Evolutionary conservation across 2,329 filamentous ascomycete genomes (phyloP), one percentile per base, ranked within the genome.

Genomic region (Drechslerella coelobrocha): DNA sequence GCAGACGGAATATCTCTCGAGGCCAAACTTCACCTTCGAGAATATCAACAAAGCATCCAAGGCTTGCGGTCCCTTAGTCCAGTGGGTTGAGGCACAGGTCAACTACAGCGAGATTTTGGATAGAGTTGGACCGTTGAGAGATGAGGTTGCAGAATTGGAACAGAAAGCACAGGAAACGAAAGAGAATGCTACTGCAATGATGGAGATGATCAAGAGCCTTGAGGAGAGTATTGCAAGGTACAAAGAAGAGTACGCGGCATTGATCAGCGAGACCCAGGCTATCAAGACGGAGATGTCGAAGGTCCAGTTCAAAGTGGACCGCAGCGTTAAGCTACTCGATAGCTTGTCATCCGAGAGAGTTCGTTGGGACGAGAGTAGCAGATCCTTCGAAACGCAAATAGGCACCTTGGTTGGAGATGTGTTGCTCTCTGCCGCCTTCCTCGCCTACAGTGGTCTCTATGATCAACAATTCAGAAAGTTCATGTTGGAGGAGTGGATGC

Each of bases 101-200:
- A 92, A 90, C 77, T 99, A 96, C 80, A 96, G 93, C n/a, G 92
- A 94, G 74, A 99, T 99, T 75, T 82, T 99, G 73, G 92, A 97
- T 78, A 88, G 91, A 37, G 92, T 99, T 68, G 95, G 93, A 1
- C 94, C 94, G 23, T 83, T 99, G 61, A 89, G 93, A 77, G 89
- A 93, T 53, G 94, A 99, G 79, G 93, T 99, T 48, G 85, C 86
- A 23, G 84, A 90, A 77, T 86, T 99, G 17, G 92, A 97, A 80
- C 89, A 95, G 68, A 86, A 93, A 78, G 91, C 93, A 29, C 83
- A 96, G 52, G 87, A 95, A 80, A 99, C 94, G 17, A 96, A 95
- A 81, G 92, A 93, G 0, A 89, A 96, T 78, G 94, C 94, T 6
- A 89, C 91, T 80, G 91, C 92, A 12, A 94, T 97, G 52, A 89